Conservation (phyloP, 176 grass and related monocot genomes). For the Hordeum marinum region DNA sequence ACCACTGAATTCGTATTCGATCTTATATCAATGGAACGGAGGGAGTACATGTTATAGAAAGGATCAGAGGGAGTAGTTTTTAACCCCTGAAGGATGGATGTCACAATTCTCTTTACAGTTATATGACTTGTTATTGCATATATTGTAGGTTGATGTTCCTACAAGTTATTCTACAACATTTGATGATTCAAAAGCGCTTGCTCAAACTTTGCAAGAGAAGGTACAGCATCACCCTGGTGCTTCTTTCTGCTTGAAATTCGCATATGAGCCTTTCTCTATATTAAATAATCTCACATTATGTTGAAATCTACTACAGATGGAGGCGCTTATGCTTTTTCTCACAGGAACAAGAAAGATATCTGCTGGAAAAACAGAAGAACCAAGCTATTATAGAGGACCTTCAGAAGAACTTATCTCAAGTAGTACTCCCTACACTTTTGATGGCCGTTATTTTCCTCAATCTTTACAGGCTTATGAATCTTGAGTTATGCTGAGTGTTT, state of each 20-base stretch:
- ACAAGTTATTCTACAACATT: constrained; percentile 23
- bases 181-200: constrained; percentile 56
- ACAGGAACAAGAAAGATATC: constrained; percentile 92
- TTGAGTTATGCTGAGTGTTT: background rate
- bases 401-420: constrained; percentile 86
- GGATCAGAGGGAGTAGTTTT: background rate
- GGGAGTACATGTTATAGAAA: background rate
- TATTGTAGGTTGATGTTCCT: constrained; percentile 36
- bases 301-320: constrained; percentile 54
- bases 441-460: constrained; percentile 12
- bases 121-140: constrained; percentile 20
- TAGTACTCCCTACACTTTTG: constrained; percentile 29
- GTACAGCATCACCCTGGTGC: background rate
- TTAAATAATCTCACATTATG: constrained; percentile 14
- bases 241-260: constrained; percentile 11
- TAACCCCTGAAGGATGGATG: background rate
- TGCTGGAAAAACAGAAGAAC: constrained; percentile 71
- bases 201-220: constrained; percentile 95
- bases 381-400: constrained; percentile 75
- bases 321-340: constrained; percentile 80
- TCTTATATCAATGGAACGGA: too few species aligned
- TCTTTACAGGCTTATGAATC: background rate
- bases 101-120: background rate
- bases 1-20: too few species aligned
- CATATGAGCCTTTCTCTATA: background rate